A percentile compares a stretch with the other conserved stretches of the same genome.
phyloP scores from a whole-genome alignment of 495 filamentous ascomycete genomes.

The Cenococcum geophilum region DNA sequence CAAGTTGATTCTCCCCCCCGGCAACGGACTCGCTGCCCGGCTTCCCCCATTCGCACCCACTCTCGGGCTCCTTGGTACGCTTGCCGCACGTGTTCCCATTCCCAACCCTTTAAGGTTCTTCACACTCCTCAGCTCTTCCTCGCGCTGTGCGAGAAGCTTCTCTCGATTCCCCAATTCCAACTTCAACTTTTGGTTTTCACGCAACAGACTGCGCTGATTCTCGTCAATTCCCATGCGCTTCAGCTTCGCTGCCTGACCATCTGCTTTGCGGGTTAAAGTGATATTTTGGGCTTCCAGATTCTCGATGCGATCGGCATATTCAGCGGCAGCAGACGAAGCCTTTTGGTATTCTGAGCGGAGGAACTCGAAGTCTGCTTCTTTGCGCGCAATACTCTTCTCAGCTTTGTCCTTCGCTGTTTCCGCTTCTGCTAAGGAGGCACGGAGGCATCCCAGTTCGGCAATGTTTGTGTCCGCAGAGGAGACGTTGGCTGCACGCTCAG shows the following conservation, averaged over 20 bases:
- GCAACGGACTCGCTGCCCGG: slow-evolving; percentile 17
- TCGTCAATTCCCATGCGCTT: slow-evolving; percentile 3
- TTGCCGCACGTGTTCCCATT: slow-evolving; percentile 17
- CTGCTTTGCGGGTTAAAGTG: slow-evolving; percentile 2
- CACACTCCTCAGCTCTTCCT: slow-evolving; percentile 12
- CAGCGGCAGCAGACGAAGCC: slow-evolving; percentile 1
- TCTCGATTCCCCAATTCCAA: neutral
- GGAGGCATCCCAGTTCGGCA: slow-evolving; percentile 3
- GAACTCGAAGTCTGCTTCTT: slow-evolving; percentile 14
- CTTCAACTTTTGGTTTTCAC: slow-evolving; percentile 12
- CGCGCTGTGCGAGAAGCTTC: slow-evolving; percentile 2
- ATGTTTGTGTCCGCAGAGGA: slow-evolving; percentile 16
- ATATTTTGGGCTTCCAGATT: neutral
- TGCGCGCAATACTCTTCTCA: slow-evolving; percentile 1
- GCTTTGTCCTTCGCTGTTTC: slow-evolving; percentile 8
- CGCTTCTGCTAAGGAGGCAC: slow-evolving; percentile 3
- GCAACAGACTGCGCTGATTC: neutral
- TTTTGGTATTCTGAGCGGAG: slow-evolving; percentile 14
- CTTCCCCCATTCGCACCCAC: slow-evolving; percentile 11
- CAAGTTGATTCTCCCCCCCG: slow-evolving; percentile 11
- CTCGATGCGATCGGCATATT: neutral
- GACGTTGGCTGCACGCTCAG: neutral
- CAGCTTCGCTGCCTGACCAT: neutral
- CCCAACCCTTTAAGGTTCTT: slow-evolving; percentile 14
- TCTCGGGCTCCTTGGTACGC: slow-evolving; percentile 19